Conservation (phyloP, 164 flowering plant species). For the Aristolochia contorta region DNA sequence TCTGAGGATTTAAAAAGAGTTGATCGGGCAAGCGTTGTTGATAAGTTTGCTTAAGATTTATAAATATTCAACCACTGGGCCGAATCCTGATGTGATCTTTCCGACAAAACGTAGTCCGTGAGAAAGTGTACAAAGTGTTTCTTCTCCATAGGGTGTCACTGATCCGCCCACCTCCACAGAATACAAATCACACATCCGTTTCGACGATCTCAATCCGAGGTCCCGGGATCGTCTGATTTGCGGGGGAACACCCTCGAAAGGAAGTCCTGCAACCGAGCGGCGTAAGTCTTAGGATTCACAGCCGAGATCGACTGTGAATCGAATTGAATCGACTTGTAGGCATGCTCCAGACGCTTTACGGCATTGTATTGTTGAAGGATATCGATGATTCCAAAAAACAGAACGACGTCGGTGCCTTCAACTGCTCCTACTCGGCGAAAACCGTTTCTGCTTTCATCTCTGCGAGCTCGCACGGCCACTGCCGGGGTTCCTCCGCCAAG, state of each 20-base stretch:
- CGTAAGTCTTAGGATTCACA: slow-evolving; percentile 26
- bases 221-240: slow-evolving; percentile 7
- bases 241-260: slow-evolving; percentile 19
- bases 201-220: neutral
- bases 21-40: too few species aligned
- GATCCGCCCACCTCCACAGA: neutral
- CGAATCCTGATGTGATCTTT: too few species aligned
- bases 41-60: too few species aligned
- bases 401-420: slow-evolving; percentile 14
- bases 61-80: too few species aligned
- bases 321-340: slow-evolving; percentile 31
- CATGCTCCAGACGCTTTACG: slow-evolving; percentile 32
- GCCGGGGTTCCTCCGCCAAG: slow-evolving; percentile 28
- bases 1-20: too few species aligned
- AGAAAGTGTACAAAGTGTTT: too few species aligned
- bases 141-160: too few species aligned
- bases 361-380: slow-evolving; percentile 31
- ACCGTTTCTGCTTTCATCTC: slow-evolving; percentile 4
- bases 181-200: neutral
- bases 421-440: too few species aligned
- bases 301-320: slow-evolving; percentile 29
- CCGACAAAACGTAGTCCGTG: too few species aligned
- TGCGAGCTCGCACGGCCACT: slow-evolving; percentile 15
- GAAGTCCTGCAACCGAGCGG: slow-evolving; percentile 23
- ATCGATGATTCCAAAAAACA: slow-evolving; percentile 35